Base-by-base conservation (phyloP, 805 yeast genomes). In the Myxozyma mucilagina region DNA sequence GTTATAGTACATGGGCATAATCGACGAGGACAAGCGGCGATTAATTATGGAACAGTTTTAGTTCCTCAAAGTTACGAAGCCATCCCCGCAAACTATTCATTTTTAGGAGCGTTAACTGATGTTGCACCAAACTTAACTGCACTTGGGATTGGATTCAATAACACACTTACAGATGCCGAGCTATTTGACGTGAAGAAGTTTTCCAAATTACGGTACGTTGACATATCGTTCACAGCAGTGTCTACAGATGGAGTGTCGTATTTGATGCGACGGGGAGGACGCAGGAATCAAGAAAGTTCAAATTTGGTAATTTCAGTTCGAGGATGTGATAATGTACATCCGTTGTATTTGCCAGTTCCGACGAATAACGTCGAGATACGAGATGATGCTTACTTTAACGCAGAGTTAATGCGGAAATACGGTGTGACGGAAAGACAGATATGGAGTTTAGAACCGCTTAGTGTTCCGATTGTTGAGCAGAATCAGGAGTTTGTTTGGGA, bases 201-300 rank as follows among this genome's bases (percentile, higher is more conserved):
- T 41, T 4, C 18, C 9, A 13, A 18, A 1, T 16, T 51, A 31
- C 13, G 14, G 32, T 32, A 41, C 5, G 41, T 51, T 16, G 55
- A 51, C 31, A 6, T 51, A n/a, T 41, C 47, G 5, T 32, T 41
- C 20, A 51, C 47, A 5, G 47, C 47, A 32, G 47, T 51, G n/a
- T 51, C 55, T 14, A 51, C 55, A n/a, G 55, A 51, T 24, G 55
- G 55, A 39, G 39, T 51, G 1, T 29, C 47, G 20, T 51, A 51
- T 16, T 31, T 51, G 18, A 51, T 42, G 47, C 29, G 39, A 8
- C 52, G 41, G 4, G 41, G 47, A 18, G 38, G 53, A 10, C 45
- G 53, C 14, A 42, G 52, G n/a, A 7, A 3, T 9, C n/a, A 41
- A 3, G 36, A n/a, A 7, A 11, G 18, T 7, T 2, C 36, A 32